Conservation (phyloP, 1,139 yeast genomes). For the Zygosaccharomyces pseudobailii region DNA sequence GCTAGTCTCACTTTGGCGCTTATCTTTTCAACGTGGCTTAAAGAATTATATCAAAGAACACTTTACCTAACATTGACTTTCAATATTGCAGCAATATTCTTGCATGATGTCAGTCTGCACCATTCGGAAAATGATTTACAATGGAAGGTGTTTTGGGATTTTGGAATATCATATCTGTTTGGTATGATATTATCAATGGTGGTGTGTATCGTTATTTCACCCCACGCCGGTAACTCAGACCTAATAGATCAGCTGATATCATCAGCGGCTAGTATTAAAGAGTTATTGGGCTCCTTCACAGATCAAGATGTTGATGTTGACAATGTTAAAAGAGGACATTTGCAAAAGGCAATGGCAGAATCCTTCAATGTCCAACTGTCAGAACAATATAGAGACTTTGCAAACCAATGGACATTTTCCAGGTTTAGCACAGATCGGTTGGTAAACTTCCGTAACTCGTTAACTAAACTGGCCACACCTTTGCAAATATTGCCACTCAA, state of each 20-base stretch:
- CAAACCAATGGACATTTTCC: constrained; percentile 40
- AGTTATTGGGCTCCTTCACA: constrained; percentile 24
- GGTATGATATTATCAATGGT: constrained; percentile 40
- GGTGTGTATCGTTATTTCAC: constrained; percentile 37
- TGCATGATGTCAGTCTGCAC: constrained; percentile 29
- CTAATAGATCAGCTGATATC: constrained; percentile 24
- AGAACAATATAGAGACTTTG: constrained; percentile 41
- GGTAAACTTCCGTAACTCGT: constrained; percentile 37
- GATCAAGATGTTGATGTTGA: constrained; percentile 20
- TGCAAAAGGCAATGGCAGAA: constrained; percentile 33
- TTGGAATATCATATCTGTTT: constrained; percentile 42
- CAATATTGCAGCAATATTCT: constrained; percentile 38
- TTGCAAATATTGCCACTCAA: constrained; percentile 39
- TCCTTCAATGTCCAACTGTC: constrained; percentile 36
- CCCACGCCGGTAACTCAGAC: constrained; percentile 39
- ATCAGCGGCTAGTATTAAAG: constrained; percentile 24
- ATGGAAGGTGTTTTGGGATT: constrained; percentile 41
- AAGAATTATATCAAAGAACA: constrained; percentile 39
- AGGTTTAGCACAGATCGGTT: constrained; percentile 35
- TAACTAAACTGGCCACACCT: constrained; percentile 40
- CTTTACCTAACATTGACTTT: constrained; percentile 39
- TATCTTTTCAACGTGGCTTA: constrained; percentile 39
- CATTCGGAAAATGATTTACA: constrained; percentile 20
- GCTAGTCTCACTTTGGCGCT: constrained; percentile 40
- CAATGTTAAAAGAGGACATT: constrained; percentile 15